Conservation (phyloP, 352 stramenopile species). For the Globisporangium middletonii region DNA sequence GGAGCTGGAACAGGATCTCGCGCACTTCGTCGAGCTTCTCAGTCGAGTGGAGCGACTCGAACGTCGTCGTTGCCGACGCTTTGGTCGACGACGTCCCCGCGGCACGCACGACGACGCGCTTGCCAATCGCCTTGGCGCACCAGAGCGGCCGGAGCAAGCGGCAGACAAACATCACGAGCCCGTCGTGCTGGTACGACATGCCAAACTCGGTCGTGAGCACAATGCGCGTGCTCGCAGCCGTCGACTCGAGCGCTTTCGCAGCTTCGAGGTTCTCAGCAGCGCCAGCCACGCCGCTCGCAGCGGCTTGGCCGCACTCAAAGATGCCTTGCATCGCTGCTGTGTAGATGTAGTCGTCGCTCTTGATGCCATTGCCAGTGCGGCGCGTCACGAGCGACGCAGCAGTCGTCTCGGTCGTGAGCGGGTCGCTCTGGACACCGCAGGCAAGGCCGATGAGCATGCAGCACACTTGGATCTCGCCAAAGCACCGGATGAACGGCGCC, state of each 20-base stretch:
- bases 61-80: constrained; percentile 21
- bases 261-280: constrained; percentile 19
- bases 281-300: constrained; percentile 20
- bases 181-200: constrained; percentile 86
- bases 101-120: constrained; percentile 24
- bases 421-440: constrained; percentile 78
- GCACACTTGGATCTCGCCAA: constrained; percentile 78
- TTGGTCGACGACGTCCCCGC: constrained; percentile 16
- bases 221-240: constrained; percentile 52
- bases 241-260: constrained; percentile 16
- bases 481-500: constrained; percentile 73
- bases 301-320: constrained; percentile 72
- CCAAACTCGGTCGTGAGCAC: constrained; percentile 82
- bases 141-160: constrained; percentile 78
- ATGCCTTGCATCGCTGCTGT: constrained; percentile 72
- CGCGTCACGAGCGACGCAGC: constrained; percentile 45
- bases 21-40: constrained; percentile 67
- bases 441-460: constrained; percentile 88
- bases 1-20: constrained; percentile 78
- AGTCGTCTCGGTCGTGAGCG: constrained; percentile 49
- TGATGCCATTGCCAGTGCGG: constrained; percentile 26
- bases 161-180: constrained; percentile 70
- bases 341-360: constrained; percentile 79
- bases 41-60: constrained; percentile 32
- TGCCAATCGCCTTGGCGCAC: constrained; percentile 53